Percentiles rank a stretch among this genome's conserved stretches.
Conservation (phyloP, 805 yeast genomes). For the Danielia oregonensis region DNA sequence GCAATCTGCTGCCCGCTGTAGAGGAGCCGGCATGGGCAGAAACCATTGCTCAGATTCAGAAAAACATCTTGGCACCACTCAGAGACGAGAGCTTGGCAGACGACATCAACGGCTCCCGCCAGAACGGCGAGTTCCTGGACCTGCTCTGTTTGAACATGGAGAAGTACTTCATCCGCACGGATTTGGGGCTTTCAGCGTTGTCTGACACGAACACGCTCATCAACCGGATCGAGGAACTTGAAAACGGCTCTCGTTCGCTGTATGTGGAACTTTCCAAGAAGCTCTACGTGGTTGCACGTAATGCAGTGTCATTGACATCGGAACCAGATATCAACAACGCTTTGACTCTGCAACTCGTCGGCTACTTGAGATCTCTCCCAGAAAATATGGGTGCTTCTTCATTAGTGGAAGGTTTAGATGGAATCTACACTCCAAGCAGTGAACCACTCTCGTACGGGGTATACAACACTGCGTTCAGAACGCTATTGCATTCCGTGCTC, state of each 20-base stretch:
- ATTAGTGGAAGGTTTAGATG: no score
- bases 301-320: conserved; percentile 3
- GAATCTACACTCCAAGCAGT: no score
- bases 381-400: no score
- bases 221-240: conserved; percentile 11
- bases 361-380: no score
- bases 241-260: conserved; percentile 6
- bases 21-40: conserved; percentile 15
- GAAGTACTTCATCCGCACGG: conserved; percentile 19
- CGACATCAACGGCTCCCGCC: conserved; percentile 10
- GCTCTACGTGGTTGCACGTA: conserved; percentile 17
- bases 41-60: conserved; percentile 15
- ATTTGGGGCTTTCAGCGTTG: conserved; percentile 9
- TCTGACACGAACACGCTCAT: conserved; percentile 16
- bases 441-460: no score
- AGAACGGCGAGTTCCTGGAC: neutral
- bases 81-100: conserved; percentile 12
- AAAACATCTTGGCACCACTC: conserved; percentile 9
- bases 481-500: no score
- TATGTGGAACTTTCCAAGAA: conserved; percentile 15
- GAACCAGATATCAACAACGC: no score
- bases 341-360: no score
- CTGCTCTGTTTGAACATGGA: conserved; percentile 12
- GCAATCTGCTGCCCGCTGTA: conserved; percentile 5
- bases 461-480: no score